Evolutionary conservation across 139 green algal genomes (phyloP).

Genomic region (Choricystis sp.): DNA sequence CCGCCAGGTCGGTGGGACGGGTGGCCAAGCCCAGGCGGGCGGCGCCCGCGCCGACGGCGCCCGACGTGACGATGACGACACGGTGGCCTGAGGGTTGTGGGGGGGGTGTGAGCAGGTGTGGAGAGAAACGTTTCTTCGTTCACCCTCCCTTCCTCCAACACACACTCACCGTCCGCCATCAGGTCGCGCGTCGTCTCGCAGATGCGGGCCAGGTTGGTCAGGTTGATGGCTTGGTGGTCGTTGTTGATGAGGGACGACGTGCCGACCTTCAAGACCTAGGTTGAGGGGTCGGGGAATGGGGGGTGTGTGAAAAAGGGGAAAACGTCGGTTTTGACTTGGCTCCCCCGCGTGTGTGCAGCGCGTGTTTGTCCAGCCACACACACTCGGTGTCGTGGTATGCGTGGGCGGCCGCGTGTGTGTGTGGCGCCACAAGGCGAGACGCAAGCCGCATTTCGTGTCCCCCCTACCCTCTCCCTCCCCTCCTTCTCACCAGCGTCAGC

Average conservation of each 20-base stretch:
- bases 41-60: constrained; percentile 76
- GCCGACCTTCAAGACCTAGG: constrained; percentile 83
- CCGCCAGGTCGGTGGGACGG: constrained; percentile 40
- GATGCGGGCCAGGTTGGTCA: constrained; percentile 54
- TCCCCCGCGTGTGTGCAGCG: too few relatives aligned
- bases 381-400: too few relatives aligned
- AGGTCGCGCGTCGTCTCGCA: constrained; percentile 43
- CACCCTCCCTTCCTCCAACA: constrained; percentile 28
- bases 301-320: constrained; percentile 1
- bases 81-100: constrained; percentile 31
- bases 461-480: too few relatives aligned
- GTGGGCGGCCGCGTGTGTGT: too few relatives aligned
- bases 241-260: constrained; percentile 61
- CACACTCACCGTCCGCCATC: constrained; percentile 7
- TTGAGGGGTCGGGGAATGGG: neutral
- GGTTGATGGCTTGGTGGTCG: constrained; percentile 50
- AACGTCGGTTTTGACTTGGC: neutral
- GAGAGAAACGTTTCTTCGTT: neutral
- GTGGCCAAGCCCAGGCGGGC: constrained; percentile 47
- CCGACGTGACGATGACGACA: constrained; percentile 68
- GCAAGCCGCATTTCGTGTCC: too few relatives aligned
- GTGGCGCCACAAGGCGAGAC: too few relatives aligned
- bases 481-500: neutral
- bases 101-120: neutral
- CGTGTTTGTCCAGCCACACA: too few relatives aligned